Evolutionary conservation across 805 yeast species (phyloP), one percentile per base, ranked within the genome.

Genomic region (Hanseniaspora pseudoguilliermondii): DNA sequence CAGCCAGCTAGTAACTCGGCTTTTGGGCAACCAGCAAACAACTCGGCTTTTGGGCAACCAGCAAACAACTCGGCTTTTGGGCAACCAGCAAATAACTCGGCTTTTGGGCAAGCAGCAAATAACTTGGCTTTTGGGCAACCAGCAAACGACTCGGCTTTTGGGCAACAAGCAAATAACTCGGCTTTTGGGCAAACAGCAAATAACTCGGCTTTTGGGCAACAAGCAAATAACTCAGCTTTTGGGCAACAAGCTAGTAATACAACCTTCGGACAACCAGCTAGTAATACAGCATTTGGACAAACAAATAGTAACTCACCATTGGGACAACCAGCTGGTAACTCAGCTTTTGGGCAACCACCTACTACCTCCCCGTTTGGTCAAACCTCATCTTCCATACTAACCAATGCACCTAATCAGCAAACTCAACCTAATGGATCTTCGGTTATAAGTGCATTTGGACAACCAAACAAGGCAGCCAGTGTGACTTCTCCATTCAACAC

Each of bases 21-120:
- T 5, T 52, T 61, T 15, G 59, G 58, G 21, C 46, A 50, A 13
- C 61, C 66, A 4, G 62, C 60, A 55, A 68, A 67, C 9, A 36
- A 62, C 3, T 54, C 62, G 18, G 48, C 64, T 20, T 59, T 62
- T 57, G 65, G 66, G 5, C 23, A 57, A 9, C 57, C 59, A 18
- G 34, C 60, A 20, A 47, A 48, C 18, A 47, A 16, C 20, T 38
- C 41, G 18, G 41, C 41, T 5, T 38, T 38, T 38, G 41, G 41
- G 8, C 41, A 38, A 9, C 41, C 20, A 38, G 41, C 41, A 5
- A 38, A 9, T 38, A 38, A 16, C 20, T 38, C 41, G 18, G 41
- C 41, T 5, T 38, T 38, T 38, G 41, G 41, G 8, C 41, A 38
- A 9, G 23, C 20, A 38, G 41, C 41, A 5, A 38, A 10, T 20